phyloP scores from a whole-genome alignment of 441 rosid genomes.

The Erodium trifolium region DNA sequence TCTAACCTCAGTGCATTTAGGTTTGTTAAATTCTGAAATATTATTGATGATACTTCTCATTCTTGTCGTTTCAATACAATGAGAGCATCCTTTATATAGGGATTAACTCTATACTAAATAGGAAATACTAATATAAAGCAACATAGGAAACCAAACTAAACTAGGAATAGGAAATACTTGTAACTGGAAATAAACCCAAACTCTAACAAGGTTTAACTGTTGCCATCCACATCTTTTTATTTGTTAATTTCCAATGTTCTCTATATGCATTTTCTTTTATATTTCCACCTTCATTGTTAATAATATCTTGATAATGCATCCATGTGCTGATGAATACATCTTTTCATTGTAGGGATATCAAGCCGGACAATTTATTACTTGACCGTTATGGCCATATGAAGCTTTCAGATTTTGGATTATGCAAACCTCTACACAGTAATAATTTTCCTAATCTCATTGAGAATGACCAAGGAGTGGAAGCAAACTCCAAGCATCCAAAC shows the following conservation, averaged over 20 bases:
- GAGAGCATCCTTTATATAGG: no score
- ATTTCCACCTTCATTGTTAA: background rate
- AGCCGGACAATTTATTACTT: slow-evolving; percentile 27
- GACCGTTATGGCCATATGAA: slow-evolving; percentile 26
- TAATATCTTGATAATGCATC: background rate
- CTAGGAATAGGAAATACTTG: no score
- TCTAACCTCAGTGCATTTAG: no score
- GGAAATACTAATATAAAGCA: no score
- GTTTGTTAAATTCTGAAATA: no score
- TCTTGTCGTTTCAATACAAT: no score
- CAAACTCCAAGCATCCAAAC: slow-evolving; percentile 10
- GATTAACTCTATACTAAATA: no score
- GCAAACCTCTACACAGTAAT: slow-evolving; percentile 25
- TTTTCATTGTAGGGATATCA: slow-evolving; percentile 20
- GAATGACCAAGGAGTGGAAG: slow-evolving; percentile 18
- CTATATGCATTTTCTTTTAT: background rate
- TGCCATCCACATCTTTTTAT: background rate
- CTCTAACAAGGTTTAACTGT: background rate
- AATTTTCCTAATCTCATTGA: slow-evolving; percentile 22
- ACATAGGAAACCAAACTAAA: no score
- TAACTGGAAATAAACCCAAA: no score
- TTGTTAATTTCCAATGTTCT: background rate
- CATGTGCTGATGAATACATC: background rate
- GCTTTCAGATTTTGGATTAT: slow-evolving; percentile 30
- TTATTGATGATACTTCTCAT: no score